Base-by-base conservation (phyloP, 805 yeast species). In the Nakazawaea anatomiae region DNA sequence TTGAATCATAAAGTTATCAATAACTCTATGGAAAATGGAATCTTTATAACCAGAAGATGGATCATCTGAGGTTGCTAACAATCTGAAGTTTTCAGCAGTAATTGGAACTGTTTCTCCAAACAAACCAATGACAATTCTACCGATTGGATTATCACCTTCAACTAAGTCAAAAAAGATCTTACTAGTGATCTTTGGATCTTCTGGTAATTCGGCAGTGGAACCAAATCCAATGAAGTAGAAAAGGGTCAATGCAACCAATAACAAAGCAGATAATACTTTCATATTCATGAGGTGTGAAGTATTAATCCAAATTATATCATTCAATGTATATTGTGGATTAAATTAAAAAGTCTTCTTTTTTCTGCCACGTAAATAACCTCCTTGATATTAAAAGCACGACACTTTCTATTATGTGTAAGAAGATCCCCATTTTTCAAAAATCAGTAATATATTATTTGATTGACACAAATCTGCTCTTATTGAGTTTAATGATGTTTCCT, bases 81-180 rank as follows among this genome's bases (percentile, higher is more conserved):
- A 85, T 61, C 88, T 82, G 72, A 90, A 90, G 76, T 91, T 91
- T 67, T 88, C 91, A 39, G 77, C 94, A 30, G 97, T 91, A 69
- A 85, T 87, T 59, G 95, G 96, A 39, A 85, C 92, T 46, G 81
- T 87, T 28, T 82, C 79, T 44, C 97, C 97, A 65, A 83, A 92
- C 48, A 92, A 76, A 10, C 97, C 98, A 66, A 92, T 75, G 53
- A 84, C 87, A 56, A 92, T 76, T 64, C 96, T 80, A 44, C 98
- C 98, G 44, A 91, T 71, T 4, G 72, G 61, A 66, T 83, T 72
- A 49, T 81, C 94, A 53, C 89, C 97, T 65, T 89, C 91, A 58
- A 80, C 75, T 56, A 91, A 73, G 65, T 92, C 97, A 60, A 91
- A 90, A 72, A 74, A 92, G 35, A 92, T 96, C 69, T 82, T 83